These are phyloP conservation scores for Berkeleyomyces rouxiae DNA, from an alignment of 2,329 filamentous ascomycete species.

Conservation along the genomic window DNA sequence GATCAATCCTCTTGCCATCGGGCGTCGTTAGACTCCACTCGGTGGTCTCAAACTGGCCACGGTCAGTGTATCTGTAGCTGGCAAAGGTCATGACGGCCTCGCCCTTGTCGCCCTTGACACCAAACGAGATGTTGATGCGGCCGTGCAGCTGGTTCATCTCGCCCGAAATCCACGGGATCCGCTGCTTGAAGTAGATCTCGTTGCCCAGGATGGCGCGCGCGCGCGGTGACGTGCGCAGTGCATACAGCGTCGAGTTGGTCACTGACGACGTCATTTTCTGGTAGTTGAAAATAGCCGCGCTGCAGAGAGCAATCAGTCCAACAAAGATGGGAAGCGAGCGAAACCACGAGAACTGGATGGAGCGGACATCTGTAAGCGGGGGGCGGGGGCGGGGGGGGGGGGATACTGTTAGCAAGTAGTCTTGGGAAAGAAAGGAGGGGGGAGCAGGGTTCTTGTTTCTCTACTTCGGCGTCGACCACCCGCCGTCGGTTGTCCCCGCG, in stretches of 20 bases:
- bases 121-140: conserved; percentile 70
- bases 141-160: conserved; percentile 91
- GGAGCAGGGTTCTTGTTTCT: too few relatives aligned
- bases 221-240: conserved; percentile 60
- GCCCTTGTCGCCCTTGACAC: conserved; percentile 62
- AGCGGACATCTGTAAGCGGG: conserved; percentile 23
- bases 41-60: conserved; percentile 62
- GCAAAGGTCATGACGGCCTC: conserved; percentile 64
- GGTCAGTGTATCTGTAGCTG: conserved; percentile 47
- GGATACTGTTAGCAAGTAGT: conserved; percentile 10
- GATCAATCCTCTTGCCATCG: conserved; percentile 45
- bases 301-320: conserved; percentile 49
- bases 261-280: conserved; percentile 81
- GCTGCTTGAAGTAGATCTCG: conserved; percentile 63
- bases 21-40: conserved; percentile 72
- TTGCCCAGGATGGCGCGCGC: conserved; percentile 72
- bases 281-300: conserved; percentile 95
- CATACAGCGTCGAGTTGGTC: conserved; percentile 80
- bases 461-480: not conserved
- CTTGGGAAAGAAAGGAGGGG: not conserved
- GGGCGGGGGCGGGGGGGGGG: not conserved
- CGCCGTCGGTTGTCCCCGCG: too few relatives aligned
- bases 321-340: conserved; percentile 70
- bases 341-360: conserved; percentile 41
- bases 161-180: conserved; percentile 70